Percentiles rank a stretch among this genome's conserved stretches.
Evolutionary conservation across 305 asterid species (phyloP).

Genomic region (Solanum hybrid): DNA sequence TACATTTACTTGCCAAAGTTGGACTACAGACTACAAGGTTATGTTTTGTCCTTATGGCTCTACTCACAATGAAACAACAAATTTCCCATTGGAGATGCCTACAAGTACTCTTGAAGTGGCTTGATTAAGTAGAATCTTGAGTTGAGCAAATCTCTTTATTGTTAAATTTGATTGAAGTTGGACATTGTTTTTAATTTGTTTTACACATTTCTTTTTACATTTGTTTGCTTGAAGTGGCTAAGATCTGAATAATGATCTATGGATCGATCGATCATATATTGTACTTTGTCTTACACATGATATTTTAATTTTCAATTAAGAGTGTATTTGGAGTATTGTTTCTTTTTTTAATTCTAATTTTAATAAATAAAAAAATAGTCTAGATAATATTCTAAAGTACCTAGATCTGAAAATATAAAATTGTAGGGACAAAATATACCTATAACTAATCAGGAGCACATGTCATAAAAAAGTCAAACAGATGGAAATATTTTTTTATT

Average conservation of each 20-base stretch:
- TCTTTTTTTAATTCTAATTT: too few relatives aligned
- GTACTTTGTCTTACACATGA: neutral
- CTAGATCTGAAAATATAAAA: neutral
- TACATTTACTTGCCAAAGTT: slow-evolving; percentile 31
- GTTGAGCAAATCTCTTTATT: neutral
- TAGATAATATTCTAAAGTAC: neutral
- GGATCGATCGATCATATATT: neutral
- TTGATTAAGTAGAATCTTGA: neutral
- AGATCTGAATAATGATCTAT: neutral
- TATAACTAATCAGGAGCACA: neutral
- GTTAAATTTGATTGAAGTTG: neutral
- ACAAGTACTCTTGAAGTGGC: neutral
- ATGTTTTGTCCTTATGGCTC: slow-evolving; percentile 31
- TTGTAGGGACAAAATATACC: neutral
- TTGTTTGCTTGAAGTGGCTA: neutral
- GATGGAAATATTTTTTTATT: neutral
- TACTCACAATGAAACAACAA: neutral
- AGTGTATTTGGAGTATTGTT: neutral
- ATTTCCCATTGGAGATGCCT: neutral
- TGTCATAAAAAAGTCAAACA: neutral
- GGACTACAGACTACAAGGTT: slow-evolving; percentile 27
- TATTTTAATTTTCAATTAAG: neutral
- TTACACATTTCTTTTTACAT: neutral
- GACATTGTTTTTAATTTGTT: neutral
- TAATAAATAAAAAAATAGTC: neutral